Evolutionary conservation across 768 basidiomycete genomes (phyloP).

Genomic region (Pulveroboletus sp.): DNA sequence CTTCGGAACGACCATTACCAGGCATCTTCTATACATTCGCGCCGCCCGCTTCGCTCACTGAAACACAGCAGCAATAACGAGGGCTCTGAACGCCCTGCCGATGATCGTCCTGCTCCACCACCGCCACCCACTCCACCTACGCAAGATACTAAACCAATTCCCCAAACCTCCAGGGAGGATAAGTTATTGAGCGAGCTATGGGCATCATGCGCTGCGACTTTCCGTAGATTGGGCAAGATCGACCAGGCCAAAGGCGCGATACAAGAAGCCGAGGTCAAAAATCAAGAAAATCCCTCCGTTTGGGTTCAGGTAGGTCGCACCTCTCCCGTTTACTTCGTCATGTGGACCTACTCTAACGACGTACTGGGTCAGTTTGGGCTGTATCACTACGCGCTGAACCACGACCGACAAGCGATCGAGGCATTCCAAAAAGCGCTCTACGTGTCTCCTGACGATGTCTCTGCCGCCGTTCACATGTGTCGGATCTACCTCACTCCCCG

Average conservation of each 20-base stretch:
- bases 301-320: slow-evolving; percentile 80
- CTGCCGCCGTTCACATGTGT: slow-evolving; percentile 75
- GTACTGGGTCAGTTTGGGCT: slow-evolving; percentile 56
- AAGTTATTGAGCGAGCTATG: slow-evolving; percentile 80
- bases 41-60: slow-evolving; percentile 52
- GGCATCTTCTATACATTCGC: slow-evolving; percentile 82
- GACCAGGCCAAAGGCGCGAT: slow-evolving; percentile 90
- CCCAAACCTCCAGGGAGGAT: slow-evolving; percentile 49
- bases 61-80: slow-evolving; percentile 33
- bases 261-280: slow-evolving; percentile 88
- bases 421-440: slow-evolving; percentile 88
- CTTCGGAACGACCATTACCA: slow-evolving; percentile 59
- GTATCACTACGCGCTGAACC: slow-evolving; percentile 59
- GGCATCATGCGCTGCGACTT: slow-evolving; percentile 93
- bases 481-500: slow-evolving; percentile 58
- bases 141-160: slow-evolving; percentile 30
- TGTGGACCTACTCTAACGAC: slow-evolving; percentile 1
- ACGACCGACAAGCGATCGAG: slow-evolving; percentile 59
- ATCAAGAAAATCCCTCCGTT: slow-evolving; percentile 81
- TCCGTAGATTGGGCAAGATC: slow-evolving; percentile 81
- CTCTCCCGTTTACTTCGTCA: background rate
- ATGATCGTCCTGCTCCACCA: slow-evolving; percentile 35
- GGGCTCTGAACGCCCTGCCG: slow-evolving; percentile 28
- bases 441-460: slow-evolving; percentile 71
- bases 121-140: slow-evolving; percentile 33